These are phyloP conservation scores for Ceraceosorus guamensis DNA, from an alignment of 1,284 basidiomycete species.

Conservation along the genomic window DNA sequence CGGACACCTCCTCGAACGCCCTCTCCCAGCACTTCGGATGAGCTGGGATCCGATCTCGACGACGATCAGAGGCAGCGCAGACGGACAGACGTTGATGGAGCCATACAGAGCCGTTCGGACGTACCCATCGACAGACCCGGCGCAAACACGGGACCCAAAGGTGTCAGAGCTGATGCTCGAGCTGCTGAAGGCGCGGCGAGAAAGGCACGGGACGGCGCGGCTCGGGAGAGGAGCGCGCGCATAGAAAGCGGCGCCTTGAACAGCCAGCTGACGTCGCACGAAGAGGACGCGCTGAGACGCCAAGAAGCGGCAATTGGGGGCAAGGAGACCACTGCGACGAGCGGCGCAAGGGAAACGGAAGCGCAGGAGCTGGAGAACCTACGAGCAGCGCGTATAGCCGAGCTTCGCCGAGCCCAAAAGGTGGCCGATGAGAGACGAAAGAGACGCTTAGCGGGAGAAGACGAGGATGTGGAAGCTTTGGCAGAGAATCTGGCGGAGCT, in stretches of 20 bases:
- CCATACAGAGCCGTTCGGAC: not conserved
- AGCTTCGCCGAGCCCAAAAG: slow-evolving; percentile 14
- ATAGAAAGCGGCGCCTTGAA: slow-evolving; percentile 21
- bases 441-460: slow-evolving; percentile 5
- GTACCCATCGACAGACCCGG: slow-evolving; percentile 12
- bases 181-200: slow-evolving; percentile 13
- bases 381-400: slow-evolving; percentile 21
- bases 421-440: slow-evolving; percentile 4
- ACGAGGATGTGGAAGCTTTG: not conserved
- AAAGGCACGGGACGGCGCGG: slow-evolving; percentile 6
- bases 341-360: slow-evolving; percentile 13
- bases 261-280: slow-evolving; percentile 17
- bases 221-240: slow-evolving; percentile 16
- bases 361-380: slow-evolving; percentile 14
- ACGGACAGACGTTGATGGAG: not conserved
- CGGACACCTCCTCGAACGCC: slow-evolving; percentile 1
- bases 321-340: slow-evolving; percentile 5
- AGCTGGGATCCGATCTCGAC: slow-evolving; percentile 25
- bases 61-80: slow-evolving; percentile 10
- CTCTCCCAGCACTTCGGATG: slow-evolving; percentile 25
- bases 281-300: slow-evolving; percentile 19
- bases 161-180: slow-evolving; percentile 26
- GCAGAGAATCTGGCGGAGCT: too few relatives aligned
- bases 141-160: slow-evolving; percentile 33
- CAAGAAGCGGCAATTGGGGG: slow-evolving; percentile 10